Base-by-base conservation (phyloP, 441 rosid species). In the Populus hybrid region DNA sequence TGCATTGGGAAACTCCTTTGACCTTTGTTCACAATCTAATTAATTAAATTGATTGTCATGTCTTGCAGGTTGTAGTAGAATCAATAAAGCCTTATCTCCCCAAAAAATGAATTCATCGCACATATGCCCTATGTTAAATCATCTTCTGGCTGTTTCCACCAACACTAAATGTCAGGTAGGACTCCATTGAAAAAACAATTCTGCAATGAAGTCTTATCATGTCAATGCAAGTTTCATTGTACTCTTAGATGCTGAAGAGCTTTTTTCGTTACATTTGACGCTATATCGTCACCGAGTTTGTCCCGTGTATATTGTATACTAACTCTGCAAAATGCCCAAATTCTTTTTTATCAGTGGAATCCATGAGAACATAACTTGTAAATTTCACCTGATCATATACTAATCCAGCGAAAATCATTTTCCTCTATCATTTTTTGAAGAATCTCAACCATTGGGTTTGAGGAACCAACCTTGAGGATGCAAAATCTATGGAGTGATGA, bases 21-120 rank as follows among this genome's bases (percentile, higher is more conserved):
- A 36, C 56, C 35, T 64, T 5, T 56, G 14, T 50, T 35, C 56
- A 42, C n/a, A 11, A 6, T 24, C 63, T 65, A 35, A 74, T 72
- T 28, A 50, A 35, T 74, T 10, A 42, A 42, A 42, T 42, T 42
- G 50, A 4, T 68, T 74, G 73, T 36, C 69, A 45, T 76, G 40
- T 36, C 18, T 78, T 77, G 36, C 85, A 90, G 94, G 90, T 92
- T 36, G 91, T 90, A 29, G 91, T 92, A 42, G 94, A 92, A 86
- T 89, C 94, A 42, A 76, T 90, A 36, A 89, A 89, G 82, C 89
- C 93, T 70, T 87, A 87, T 64, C 85, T 92, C 31, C 81, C 88
- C 21, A 89, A 77, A 84, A 83, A 74, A 40, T 89, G 86, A 88
- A 74, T 68, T 65, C 28, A 67, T 10, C 59, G 20, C 29, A 12